Evolutionary conservation across 225 moss, liverwort and hornwort genomes (phyloP).

Genomic region (Physcomitrellopsis africana): DNA sequence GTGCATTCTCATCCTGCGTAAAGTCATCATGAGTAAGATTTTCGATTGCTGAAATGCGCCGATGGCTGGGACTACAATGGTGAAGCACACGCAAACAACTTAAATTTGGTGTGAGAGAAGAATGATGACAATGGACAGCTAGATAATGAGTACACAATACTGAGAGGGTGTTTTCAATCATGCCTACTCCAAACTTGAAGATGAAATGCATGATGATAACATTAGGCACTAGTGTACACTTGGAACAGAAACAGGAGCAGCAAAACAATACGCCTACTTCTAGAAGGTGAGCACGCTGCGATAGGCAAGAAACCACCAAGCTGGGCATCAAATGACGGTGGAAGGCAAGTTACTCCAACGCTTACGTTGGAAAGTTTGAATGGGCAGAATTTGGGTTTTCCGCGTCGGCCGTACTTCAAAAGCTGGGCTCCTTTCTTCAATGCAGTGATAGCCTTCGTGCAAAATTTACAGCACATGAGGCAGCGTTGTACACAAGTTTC

Average conservation of each 20-base stretch:
- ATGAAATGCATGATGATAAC: slow-evolving; percentile 8
- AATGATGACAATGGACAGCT: slow-evolving; percentile 9
- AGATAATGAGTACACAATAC: not conserved
- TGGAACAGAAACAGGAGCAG: no score
- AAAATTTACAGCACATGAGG: slow-evolving; percentile 24
- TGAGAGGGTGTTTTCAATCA: not conserved
- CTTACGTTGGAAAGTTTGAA: slow-evolving; percentile 31
- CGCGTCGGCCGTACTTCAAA: no score
- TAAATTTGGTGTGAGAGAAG: not conserved
- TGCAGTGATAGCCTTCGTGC: slow-evolving; percentile 40
- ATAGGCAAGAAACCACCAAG: not conserved
- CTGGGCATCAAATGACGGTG: not conserved
- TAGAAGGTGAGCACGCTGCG: not conserved
- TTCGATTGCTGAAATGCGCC: slow-evolving; percentile 12
- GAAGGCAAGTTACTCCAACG: not conserved
- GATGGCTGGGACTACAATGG: not conserved
- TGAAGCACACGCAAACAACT: slow-evolving; percentile 7
- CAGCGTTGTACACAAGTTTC: slow-evolving; percentile 4
- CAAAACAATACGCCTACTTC: no score
- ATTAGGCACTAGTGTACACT: not conserved
- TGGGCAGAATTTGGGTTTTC: no score
- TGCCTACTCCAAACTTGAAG: not conserved
- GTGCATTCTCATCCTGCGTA: slow-evolving; percentile 86
- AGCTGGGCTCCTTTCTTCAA: no score
- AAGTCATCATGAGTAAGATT: slow-evolving; percentile 23